Evolutionary conservation across 305 asterid genomes (phyloP), one percentile per base, ranked within the genome.

Genomic region (Fraxinus xanthoxyloides): DNA sequence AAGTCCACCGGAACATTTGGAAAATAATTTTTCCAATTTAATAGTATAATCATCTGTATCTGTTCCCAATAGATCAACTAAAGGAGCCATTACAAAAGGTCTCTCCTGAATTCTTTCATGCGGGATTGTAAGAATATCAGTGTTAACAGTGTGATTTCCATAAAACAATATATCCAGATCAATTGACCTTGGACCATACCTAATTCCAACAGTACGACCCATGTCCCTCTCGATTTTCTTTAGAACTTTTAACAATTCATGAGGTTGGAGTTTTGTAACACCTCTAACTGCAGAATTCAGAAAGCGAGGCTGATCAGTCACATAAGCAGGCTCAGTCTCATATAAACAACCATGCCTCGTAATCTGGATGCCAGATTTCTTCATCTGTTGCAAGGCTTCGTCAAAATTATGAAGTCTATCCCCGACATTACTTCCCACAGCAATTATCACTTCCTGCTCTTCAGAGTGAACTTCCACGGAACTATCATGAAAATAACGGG

Each of bases 181-280:
- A 51, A 96, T 93, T 12, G 97, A 98, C 84, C 99, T 86, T 21
- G 98, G 99, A 80, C 98, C 99, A n/a, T 93, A 96, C 85, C 97
- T 83, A 76, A 96, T 92, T 82, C 97, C 99, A 70, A 75, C 89
- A 2, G 95, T 92, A 31, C 98, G 98, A 5, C 99, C 99, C 97
- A 96, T 79, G 61, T 90, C 97, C 89, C 86, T 89, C 88, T 96
- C 99, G 2, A 96, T 96, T 63, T 91, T 95, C 91, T 94, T 96
- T 34, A 96, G 89, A 13, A 81, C 82, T 59, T 82, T 87, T 78
- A 96, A 84, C 83, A 96, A 75, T 80, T 90, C 92, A 32, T 87
- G 92, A 31, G 99, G 98, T 61, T 85, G 89, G 74, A 90, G 98
- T 72, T 90, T 92, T 9, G 99, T 96, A 12, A 67, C 72, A 28